Evolutionary conservation across 2,329 filamentous ascomycete genomes (phyloP).

Genomic region (Leptoxyphium fumago): DNA sequence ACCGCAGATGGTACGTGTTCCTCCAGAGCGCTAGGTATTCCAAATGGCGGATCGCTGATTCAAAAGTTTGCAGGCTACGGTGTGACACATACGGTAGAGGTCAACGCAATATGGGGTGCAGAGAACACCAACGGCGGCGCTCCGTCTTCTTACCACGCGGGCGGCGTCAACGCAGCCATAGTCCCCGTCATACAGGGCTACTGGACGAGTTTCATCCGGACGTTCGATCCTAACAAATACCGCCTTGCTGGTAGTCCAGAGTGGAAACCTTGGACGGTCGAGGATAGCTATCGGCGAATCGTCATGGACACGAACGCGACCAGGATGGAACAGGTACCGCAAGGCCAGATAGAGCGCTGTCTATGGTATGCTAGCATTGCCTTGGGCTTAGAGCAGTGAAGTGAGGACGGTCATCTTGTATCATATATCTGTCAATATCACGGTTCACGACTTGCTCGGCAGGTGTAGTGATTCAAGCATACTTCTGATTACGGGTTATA

Average conservation of each 20-base stretch:
- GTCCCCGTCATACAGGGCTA: slow-evolving; percentile 52
- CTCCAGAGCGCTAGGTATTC: no score
- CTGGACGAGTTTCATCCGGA: slow-evolving; percentile 59
- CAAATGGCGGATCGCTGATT: no score
- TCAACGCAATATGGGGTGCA: slow-evolving; percentile 53
- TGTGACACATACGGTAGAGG: slow-evolving; percentile 52
- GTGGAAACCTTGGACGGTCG: slow-evolving; percentile 35
- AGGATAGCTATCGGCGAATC: slow-evolving; percentile 17
- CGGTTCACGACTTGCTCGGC: no score
- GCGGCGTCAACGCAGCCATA: slow-evolving; percentile 40
- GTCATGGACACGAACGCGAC: slow-evolving; percentile 26
- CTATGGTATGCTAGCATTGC: slow-evolving; percentile 37
- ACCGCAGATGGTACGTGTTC: slow-evolving; percentile 19
- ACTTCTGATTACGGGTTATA: no score
- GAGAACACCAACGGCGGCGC: slow-evolving; percentile 34
- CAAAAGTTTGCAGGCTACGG: slow-evolving; percentile 35
- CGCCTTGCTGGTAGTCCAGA: slow-evolving; percentile 31
- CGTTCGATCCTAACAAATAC: slow-evolving; percentile 48
- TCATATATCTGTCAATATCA: neutral
- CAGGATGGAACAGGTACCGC: slow-evolving; percentile 23
- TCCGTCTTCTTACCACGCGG: slow-evolving; percentile 41
- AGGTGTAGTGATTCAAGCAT: no score
- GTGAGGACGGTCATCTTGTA: neutral
- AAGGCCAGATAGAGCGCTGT: slow-evolving; percentile 30
- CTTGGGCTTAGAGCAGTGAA: slow-evolving; percentile 32